Evolutionary conservation across 352 stramenopile genomes (phyloP).

Genomic region (Globisporangium viniferum): DNA sequence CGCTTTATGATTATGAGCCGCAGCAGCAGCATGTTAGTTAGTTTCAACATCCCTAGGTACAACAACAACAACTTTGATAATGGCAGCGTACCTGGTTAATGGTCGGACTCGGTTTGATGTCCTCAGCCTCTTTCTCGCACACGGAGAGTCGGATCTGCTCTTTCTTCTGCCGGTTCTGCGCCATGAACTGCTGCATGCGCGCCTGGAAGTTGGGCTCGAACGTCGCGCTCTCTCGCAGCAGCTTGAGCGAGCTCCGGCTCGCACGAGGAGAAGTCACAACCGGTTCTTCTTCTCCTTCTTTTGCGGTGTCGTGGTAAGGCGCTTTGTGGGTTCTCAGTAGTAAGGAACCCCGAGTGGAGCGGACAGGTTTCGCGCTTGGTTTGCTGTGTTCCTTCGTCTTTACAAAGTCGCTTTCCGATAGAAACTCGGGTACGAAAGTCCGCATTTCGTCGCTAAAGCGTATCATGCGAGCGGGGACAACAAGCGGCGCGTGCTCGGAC

Average conservation of each 20-base stretch:
- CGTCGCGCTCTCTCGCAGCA: conserved; percentile 41
- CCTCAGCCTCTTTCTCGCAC: conserved; percentile 24
- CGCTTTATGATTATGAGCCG: conserved; percentile 23
- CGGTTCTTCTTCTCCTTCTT: neutral
- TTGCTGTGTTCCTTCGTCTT: neutral
- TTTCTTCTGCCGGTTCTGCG: conserved; percentile 36
- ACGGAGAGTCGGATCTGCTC: conserved; percentile 43
- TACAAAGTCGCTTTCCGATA: neutral
- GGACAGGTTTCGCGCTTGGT: neutral
- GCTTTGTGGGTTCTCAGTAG: neutral
- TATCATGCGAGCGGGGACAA: conserved; percentile 7
- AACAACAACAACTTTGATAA: neutral
- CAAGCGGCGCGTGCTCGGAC: neutral
- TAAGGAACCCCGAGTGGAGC: neutral
- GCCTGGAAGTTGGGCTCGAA: conserved; percentile 65
- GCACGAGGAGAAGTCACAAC: conserved; percentile 4
- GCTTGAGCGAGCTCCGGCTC: conserved; percentile 30
- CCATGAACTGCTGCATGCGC: conserved; percentile 50
- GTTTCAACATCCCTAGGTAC: neutral
- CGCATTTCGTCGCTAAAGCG: conserved; percentile 20
- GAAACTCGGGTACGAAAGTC: conserved; percentile 8
- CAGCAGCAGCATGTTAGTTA: neutral
- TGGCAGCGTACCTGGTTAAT: conserved; percentile 52
- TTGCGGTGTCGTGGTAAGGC: neutral
- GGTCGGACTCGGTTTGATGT: conserved; percentile 27